Base-by-base conservation (phyloP, 148 eudicot genomes). In the Camellia sinensis region DNA sequence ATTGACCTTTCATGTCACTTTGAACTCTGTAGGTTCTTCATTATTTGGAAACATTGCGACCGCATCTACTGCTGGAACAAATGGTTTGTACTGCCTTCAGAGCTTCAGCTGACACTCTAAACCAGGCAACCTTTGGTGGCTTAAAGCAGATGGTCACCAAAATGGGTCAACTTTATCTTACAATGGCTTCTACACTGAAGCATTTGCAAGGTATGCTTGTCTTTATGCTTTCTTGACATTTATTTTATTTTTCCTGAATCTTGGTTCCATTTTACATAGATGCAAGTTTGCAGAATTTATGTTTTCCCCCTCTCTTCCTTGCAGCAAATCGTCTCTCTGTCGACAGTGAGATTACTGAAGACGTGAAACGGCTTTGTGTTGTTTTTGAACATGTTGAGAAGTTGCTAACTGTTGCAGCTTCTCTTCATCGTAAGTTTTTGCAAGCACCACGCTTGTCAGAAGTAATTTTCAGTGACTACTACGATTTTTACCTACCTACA, bases 31-130 rank as follows among this genome's bases (percentile, higher is more conserved):
- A 91, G 97, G 87, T 89, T 83, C 94, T 95, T 85, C 99, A 95
- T 89, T 95, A 95, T 88, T 73, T 95, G 90, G 99, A 95, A 86
- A 95, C 99, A 22, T 78, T 95, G 81, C 88, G 84, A 60, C 99
- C 99, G 44, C 85, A 90, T 84, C 94, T 87, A 81, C 83, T 95
- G 87, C 91, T 95, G 84, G 99, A 93, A 89, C 97, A 95, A 85
- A 93, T 95, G 97, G 89, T 95, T 71, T 90, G 92, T 83, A 89
- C 97, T 79, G 91, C 99, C 80, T 90, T 93, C 80, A 84, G 87
- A 85, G 97, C 97, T 52, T 83, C 97, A 60, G 93, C 97, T 73
- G 93, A 90, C 80, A 93, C 96, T 48, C 83, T 93, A 60, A 89
- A 88, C 77, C 93, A 76, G 82, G 87, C 97, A 50, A 66, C 86